Evolutionary conservation across 2,329 filamentous ascomycete species (phyloP).

Genomic region (Aspergillus vadensis): DNA sequence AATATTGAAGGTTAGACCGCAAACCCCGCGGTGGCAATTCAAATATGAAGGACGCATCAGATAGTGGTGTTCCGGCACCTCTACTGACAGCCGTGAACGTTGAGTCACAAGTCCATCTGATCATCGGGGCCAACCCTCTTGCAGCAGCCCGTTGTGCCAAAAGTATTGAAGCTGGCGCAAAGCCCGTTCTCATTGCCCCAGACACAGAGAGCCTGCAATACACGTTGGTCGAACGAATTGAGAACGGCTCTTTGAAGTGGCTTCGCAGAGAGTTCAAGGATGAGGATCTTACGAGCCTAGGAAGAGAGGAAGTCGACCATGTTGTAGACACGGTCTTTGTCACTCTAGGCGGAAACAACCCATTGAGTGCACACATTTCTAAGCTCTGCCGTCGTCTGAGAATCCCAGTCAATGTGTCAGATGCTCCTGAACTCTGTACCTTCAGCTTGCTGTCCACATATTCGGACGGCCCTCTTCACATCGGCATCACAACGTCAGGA

Average conservation of each 20-base stretch:
- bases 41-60: slow-evolving; percentile 37
- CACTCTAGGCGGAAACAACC: slow-evolving; percentile 59
- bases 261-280: slow-evolving; percentile 63
- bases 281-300: slow-evolving; percentile 70
- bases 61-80: slow-evolving; percentile 26
- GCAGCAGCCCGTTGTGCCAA: slow-evolving; percentile 81
- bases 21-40: slow-evolving; percentile 18
- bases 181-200: slow-evolving; percentile 75
- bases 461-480: slow-evolving; percentile 85
- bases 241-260: slow-evolving; percentile 46
- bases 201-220: slow-evolving; percentile 63
- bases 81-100: slow-evolving; percentile 46
- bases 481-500: slow-evolving; percentile 94
- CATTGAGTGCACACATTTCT: slow-evolving; percentile 65
- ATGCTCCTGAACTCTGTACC: slow-evolving; percentile 81
- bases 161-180: slow-evolving; percentile 79
- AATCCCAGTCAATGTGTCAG: slow-evolving; percentile 91
- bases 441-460: slow-evolving; percentile 89
- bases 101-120: slow-evolving; percentile 66
- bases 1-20: not conserved
- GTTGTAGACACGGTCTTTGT: slow-evolving; percentile 94
- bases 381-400: slow-evolving; percentile 73
- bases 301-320: slow-evolving; percentile 73
- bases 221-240: slow-evolving; percentile 51
- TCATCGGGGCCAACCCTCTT: slow-evolving; percentile 83